These are phyloP conservation scores for Ulvella scutata DNA, from an alignment of 139 green algal genomes.

Conservation along the genomic window DNA sequence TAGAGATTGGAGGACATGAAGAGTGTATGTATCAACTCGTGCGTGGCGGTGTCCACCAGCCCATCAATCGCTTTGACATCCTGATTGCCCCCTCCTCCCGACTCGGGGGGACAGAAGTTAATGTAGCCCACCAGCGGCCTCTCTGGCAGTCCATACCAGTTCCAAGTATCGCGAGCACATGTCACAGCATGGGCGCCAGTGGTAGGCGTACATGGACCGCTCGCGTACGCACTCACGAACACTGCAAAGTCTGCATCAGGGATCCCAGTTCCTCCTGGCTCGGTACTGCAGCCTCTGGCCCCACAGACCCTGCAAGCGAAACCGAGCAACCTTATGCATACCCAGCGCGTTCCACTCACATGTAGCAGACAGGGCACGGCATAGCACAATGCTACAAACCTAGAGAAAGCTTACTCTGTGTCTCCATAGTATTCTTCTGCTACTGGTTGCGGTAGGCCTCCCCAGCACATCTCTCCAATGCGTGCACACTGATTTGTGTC, in stretches of 20 bases:
- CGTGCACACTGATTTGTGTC: not conserved
- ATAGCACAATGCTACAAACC: no score
- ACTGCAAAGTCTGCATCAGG: not conserved
- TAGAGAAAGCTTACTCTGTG: not conserved
- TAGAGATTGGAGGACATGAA: conserved; percentile 5
- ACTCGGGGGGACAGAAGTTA: not conserved
- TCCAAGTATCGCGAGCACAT: not conserved
- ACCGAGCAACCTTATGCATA: no score
- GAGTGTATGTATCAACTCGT: not conserved
- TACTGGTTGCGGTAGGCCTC: not conserved
- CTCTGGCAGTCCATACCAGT: not conserved
- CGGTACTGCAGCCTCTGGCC: not conserved
- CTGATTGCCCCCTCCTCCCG: not conserved
- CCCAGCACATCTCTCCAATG: not conserved
- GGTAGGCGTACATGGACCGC: not conserved
- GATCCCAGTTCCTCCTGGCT: not conserved
- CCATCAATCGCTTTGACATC: not conserved
- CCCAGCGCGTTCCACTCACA: no score
- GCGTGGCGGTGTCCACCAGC: not conserved
- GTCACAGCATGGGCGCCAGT: not conserved
- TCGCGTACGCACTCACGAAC: not conserved
- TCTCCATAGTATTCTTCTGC: not conserved
- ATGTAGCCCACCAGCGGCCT: not conserved
- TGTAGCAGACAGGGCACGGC: no score
- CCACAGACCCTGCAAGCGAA: not conserved